Percentiles rank a stretch among this genome's conserved stretches.
Evolutionary conservation across 2,329 filamentous ascomycete species (phyloP).

Genomic region (Claviceps fusiformis): DNA sequence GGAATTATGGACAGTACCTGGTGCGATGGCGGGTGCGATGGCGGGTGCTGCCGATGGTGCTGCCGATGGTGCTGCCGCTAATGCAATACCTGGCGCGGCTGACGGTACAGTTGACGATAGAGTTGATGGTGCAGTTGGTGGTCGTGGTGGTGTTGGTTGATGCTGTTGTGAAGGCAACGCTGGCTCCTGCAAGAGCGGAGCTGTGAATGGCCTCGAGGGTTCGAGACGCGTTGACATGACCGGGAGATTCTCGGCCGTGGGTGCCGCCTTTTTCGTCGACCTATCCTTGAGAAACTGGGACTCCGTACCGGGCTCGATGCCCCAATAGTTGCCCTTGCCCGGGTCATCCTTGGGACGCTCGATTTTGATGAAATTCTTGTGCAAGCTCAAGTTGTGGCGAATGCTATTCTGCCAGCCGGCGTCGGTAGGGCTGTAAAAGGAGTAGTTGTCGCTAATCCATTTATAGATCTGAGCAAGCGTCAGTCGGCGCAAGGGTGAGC

Average conservation of each 20-base stretch:
- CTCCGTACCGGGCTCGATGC: constrained; percentile 81
- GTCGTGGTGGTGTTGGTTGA: too few relatives aligned
- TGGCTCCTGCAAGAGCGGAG: constrained; percentile 26
- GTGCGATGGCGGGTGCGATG: constrained; percentile 7
- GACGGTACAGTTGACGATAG: too few relatives aligned
- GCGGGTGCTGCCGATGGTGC: too few relatives aligned
- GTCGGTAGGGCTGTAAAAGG: constrained; percentile 73
- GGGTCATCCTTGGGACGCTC: constrained; percentile 94
- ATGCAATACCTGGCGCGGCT: too few relatives aligned
- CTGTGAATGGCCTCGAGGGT: constrained; percentile 28
- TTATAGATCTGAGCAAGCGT: constrained; percentile 96
- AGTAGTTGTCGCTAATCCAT: constrained; percentile 94
- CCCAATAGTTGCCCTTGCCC: constrained; percentile 96
- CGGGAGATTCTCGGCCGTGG: constrained; percentile 42
- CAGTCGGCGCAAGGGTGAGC: constrained; percentile 67
- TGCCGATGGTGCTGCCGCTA: too few relatives aligned
- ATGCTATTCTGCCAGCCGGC: constrained; percentile 99
- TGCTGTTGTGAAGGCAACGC: constrained; percentile 28
- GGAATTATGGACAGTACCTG: constrained; percentile 21
- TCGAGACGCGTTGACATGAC: constrained; percentile 45
- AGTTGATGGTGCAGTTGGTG: too few relatives aligned
- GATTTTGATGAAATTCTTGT: constrained; percentile 93
- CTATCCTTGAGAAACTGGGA: constrained; percentile 83
- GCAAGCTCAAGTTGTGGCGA: constrained; percentile 89
- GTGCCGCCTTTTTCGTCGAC: constrained; percentile 44